Evolutionary conservation across 306 rosid species (phyloP).

Genomic region (apple (Malus domestica)): ASM211411v1 NC_041791.1:28381001-28381500

Average conservation of each 20-base stretch:
- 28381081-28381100: too few species aligned
- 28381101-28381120: too few species aligned
- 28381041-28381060: too few species aligned
- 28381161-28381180: too few species aligned
- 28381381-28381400: constrained; percentile 45
- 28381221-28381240: not conserved
- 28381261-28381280: constrained; percentile 13
- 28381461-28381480: too few species aligned
- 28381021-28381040: too few species aligned
- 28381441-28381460: too few species aligned
- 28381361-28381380: constrained; percentile 29
- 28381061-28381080: too few species aligned
- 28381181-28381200: too few species aligned
- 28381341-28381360: not conserved
- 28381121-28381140: too few species aligned
- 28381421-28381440: constrained; percentile 33
- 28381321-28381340: constrained; percentile 17
- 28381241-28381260: constrained; percentile 5
- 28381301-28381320: constrained; percentile 11
- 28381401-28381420: constrained; percentile 46
- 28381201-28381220: not conserved
- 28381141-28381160: too few species aligned
- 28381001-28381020: too few species aligned
- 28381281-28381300: constrained; percentile 8
- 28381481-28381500: not conserved